These are phyloP conservation scores for Carex scoparia DNA, from an alignment of 176 grass and related monocot genomes.

Conservation along the genomic window DNA sequence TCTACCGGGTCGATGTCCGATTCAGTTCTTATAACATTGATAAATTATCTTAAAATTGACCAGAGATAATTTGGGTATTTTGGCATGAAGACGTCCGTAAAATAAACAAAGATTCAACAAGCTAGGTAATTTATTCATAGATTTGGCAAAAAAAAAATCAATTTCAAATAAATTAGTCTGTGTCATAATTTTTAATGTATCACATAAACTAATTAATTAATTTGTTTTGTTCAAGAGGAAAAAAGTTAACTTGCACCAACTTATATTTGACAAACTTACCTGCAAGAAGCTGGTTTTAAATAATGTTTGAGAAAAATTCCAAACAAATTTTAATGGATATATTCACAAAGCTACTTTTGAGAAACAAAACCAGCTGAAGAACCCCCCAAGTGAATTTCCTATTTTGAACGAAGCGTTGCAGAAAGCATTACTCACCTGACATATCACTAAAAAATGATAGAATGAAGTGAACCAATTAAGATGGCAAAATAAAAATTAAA, in stretches of 20 bases:
- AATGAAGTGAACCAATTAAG: background rate
- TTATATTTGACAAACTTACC: background rate
- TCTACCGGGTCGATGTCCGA: too few species aligned
- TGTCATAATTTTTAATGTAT: background rate
- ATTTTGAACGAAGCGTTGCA: background rate
- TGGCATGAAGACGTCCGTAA: background rate
- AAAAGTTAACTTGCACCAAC: background rate
- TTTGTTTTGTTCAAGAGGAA: background rate
- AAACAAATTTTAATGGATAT: background rate
- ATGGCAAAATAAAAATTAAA: background rate
- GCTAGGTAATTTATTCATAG: background rate
- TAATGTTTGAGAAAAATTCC: background rate
- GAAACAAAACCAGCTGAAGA: background rate
- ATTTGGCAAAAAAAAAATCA: background rate
- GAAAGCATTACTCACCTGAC: slow-evolving; percentile 4
- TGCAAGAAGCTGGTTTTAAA: background rate
- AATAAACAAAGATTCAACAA: background rate
- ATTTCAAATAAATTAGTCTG: background rate
- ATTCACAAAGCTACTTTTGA: background rate
- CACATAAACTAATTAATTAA: background rate
- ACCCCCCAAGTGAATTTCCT: background rate
- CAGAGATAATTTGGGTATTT: background rate
- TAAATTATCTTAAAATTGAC: background rate
- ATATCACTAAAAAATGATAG: slow-evolving; percentile 5
- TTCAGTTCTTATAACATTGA: too few species aligned